These are phyloP conservation scores for Mesembryanthemum crystallinum DNA, from an alignment of 148 eudicot species.

Conservation along the genomic window DNA sequence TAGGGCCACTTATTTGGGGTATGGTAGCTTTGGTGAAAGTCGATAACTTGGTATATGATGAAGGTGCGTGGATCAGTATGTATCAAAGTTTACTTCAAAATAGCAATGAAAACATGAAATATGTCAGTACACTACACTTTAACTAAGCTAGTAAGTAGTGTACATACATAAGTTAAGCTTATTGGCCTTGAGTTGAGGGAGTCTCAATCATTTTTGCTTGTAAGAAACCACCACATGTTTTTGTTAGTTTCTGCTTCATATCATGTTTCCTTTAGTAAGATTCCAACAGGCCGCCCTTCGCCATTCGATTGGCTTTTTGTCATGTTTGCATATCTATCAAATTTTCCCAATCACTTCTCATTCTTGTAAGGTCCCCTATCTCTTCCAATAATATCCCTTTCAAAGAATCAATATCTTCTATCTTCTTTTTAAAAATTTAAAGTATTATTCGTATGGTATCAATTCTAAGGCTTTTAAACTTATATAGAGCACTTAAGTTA, in stretches of 20 bases:
- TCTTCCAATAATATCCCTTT: conserved; percentile 19
- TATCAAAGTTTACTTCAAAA: conserved; percentile 26
- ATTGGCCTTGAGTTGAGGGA: background rate
- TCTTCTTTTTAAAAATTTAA: conserved; percentile 12
- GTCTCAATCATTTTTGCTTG: conserved; percentile 26
- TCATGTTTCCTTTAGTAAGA: conserved; percentile 24
- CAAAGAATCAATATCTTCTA: conserved; percentile 27
- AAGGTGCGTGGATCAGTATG: conserved; percentile 14
- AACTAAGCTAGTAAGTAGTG: conserved; percentile 14
- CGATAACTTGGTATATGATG: background rate
- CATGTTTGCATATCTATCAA: conserved; percentile 28
- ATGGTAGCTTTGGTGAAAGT: too few relatives aligned
- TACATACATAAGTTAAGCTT: background rate
- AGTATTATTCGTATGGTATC: conserved; percentile 13
- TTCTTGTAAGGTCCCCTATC: conserved; percentile 26
- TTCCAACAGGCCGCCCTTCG: conserved; percentile 20
- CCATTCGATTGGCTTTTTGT: conserved; percentile 31
- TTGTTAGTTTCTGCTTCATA: conserved; percentile 27
- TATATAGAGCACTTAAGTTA: conserved; percentile 2
- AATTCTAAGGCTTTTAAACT: conserved; percentile 11
- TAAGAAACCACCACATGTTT: conserved; percentile 33
- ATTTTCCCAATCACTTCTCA: conserved; percentile 19
- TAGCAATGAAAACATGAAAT: conserved; percentile 21
- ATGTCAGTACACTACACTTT: conserved; percentile 8
- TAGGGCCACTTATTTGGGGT: too few relatives aligned